These are phyloP conservation scores for Lepidium campestre DNA, from an alignment of 441 rosid genomes.

Conservation along the genomic window DNA sequence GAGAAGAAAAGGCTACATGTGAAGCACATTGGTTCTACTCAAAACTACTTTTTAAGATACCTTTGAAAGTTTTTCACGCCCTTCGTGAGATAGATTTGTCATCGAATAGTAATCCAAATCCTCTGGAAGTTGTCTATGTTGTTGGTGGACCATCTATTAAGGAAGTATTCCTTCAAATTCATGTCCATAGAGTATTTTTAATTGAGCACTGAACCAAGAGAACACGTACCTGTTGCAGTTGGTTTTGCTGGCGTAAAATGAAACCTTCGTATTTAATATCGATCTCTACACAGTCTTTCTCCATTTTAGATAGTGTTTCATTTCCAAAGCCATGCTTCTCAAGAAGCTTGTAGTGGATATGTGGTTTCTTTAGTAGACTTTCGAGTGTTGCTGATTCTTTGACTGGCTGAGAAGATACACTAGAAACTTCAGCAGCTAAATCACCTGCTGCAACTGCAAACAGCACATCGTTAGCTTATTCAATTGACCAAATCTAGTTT, in stretches of 20 bases:
- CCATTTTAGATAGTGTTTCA: slow-evolving; percentile 52
- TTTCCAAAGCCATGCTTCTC: slow-evolving; percentile 91
- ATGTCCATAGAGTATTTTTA: background rate
- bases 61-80: slow-evolving; percentile 96
- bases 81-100: slow-evolving; percentile 83
- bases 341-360: slow-evolving; percentile 65
- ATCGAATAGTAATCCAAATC: slow-evolving; percentile 84
- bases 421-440: slow-evolving; percentile 71
- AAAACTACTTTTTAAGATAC: slow-evolving; percentile 30
- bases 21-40: background rate
- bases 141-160: slow-evolving; percentile 75
- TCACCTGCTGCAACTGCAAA: slow-evolving; percentile 57
- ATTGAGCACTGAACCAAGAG: background rate
- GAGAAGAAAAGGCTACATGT: background rate
- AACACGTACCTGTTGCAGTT: slow-evolving; percentile 71
- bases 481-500: background rate
- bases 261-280: slow-evolving; percentile 97
- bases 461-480: background rate
- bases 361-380: slow-evolving; percentile 93
- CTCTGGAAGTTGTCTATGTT: slow-evolving; percentile 77
- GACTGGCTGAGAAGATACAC: slow-evolving; percentile 77
- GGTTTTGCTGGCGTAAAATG: slow-evolving; percentile 76
- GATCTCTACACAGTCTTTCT: slow-evolving; percentile 87
- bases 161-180: background rate
- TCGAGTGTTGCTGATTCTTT: slow-evolving; percentile 75